A percentile compares a stretch with the other conserved stretches of the same genome.
Evolutionary conservation across 2,329 filamentous ascomycete genomes (phyloP).

Genomic region (Cladosporium sp.): DNA sequence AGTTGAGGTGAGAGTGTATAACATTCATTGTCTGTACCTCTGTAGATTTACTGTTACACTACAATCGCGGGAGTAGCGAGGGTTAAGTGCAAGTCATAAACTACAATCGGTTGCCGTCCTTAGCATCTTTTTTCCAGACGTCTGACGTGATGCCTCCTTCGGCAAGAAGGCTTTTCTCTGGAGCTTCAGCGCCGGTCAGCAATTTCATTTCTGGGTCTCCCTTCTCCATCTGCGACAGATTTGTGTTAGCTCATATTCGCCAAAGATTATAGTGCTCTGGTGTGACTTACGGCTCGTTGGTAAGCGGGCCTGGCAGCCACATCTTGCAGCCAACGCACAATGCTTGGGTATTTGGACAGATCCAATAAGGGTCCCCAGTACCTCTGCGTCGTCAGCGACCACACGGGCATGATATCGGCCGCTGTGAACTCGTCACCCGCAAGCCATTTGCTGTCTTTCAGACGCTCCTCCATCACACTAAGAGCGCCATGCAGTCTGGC

Average conservation of each 20-base stretch:
- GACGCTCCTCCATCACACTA: conserved; percentile 45
- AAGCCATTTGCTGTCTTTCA: conserved; percentile 50
- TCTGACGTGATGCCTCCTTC: conserved; percentile 15
- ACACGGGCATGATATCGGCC: conserved; percentile 63
- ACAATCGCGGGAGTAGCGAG: background rate
- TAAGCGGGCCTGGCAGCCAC: conserved; percentile 25
- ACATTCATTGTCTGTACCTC: background rate
- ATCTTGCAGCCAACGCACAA: conserved; percentile 29
- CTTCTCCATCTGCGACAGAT: conserved; percentile 24
- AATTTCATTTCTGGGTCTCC: conserved; percentile 28
- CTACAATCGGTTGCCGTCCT: background rate
- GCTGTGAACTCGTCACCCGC: conserved; percentile 60
- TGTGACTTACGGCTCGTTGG: conserved; percentile 20
- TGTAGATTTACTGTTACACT: background rate
- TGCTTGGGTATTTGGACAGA: conserved; percentile 20
- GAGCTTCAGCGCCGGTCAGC: conserved; percentile 16
- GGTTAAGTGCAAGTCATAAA: background rate
- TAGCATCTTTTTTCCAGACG: conserved; percentile 19
- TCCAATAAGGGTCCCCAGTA: conserved; percentile 41
- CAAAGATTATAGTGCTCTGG: background rate
- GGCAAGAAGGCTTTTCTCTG: conserved; percentile 16
- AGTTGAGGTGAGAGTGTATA: background rate
- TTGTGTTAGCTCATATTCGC: background rate
- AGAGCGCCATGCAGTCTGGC: conserved; percentile 39
- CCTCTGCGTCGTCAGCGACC: conserved; percentile 58